Evolutionary conservation across 768 basidiomycete genomes (phyloP).

Genomic region (Mycena rebaudengoi): DNA sequence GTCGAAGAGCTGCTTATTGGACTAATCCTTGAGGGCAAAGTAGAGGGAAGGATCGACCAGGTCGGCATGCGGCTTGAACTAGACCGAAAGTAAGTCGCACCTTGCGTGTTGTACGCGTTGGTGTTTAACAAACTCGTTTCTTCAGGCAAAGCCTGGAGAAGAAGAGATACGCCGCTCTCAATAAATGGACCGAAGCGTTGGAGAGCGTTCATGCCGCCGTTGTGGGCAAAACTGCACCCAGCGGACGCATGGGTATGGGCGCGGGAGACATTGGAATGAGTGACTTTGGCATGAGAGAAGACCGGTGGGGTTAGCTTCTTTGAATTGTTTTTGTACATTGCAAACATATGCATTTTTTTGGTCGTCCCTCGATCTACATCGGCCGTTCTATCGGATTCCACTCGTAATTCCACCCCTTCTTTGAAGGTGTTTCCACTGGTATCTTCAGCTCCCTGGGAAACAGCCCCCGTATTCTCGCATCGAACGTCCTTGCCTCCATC

Average conservation of each 20-base stretch:
- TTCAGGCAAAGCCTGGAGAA: conserved; percentile 86
- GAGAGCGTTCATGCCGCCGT: conserved; percentile 81
- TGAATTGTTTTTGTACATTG: conserved; percentile 22
- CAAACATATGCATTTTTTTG: conserved; percentile 27
- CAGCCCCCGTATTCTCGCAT: conserved; percentile 80
- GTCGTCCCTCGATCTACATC: conserved; percentile 36
- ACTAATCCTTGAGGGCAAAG: conserved; percentile 95
- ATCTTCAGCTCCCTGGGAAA: conserved; percentile 89
- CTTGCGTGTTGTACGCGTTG: neutral
- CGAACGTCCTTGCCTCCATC: conserved; percentile 73
- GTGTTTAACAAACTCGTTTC: conserved; percentile 1
- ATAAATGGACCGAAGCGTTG: conserved; percentile 85
- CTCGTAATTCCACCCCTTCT: conserved; percentile 86
- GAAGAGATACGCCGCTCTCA: conserved; percentile 82
- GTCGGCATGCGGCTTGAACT: conserved; percentile 93
- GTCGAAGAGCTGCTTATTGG: conserved; percentile 95
- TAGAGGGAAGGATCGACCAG: conserved; percentile 97
- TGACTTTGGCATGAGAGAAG: conserved; percentile 43
- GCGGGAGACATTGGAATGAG: conserved; percentile 44
- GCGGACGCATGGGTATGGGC: conserved; percentile 48
- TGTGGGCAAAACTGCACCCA: conserved; percentile 70
- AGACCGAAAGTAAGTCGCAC: conserved; percentile 75
- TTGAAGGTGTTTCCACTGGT: conserved; percentile 86
- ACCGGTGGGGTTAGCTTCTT: conserved; percentile 41
- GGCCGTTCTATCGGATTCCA: conserved; percentile 76